These are phyloP conservation scores for Ceratocystis smalleyi DNA, from an alignment of 2,329 filamentous ascomycete species.

Conservation along the genomic window DNA sequence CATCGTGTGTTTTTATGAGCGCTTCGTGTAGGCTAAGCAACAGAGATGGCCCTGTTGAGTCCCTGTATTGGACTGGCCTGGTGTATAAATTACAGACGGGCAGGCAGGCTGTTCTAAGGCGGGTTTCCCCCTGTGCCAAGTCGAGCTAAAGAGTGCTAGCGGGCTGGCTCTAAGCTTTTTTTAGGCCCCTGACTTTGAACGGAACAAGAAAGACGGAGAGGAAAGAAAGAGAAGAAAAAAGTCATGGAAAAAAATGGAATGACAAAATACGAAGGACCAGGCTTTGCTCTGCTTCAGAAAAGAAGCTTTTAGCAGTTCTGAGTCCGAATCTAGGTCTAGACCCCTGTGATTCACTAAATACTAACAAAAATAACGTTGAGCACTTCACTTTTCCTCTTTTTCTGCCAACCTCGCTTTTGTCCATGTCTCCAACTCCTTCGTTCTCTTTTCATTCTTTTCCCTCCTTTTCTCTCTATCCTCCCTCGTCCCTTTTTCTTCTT, in stretches of 20 bases:
- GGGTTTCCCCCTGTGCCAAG: too few relatives aligned
- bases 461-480: neutral
- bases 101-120: too few relatives aligned
- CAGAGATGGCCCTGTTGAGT: too few relatives aligned
- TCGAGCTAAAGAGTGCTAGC: too few relatives aligned
- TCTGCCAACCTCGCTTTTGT: neutral
- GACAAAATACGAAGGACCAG: neutral
- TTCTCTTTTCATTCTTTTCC: neutral
- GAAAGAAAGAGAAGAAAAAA: neutral
- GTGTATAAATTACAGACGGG: too few relatives aligned
- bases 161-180: too few relatives aligned
- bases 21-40: too few relatives aligned
- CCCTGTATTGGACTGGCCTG: too few relatives aligned
- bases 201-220: neutral
- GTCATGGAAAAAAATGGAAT: neutral
- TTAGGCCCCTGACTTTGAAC: too few relatives aligned
- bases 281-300: neutral
- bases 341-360: too few relatives aligned
- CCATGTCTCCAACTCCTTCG: slow-evolving; percentile 1
- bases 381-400: neutral
- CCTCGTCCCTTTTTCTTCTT: neutral
- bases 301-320: neutral
- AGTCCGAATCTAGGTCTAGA: too few relatives aligned
- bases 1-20: too few relatives aligned
- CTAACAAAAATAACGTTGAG: neutral